Evolutionary conservation across 331 rosid species (phyloP).

Genomic region (Malus hybrid): DNA sequence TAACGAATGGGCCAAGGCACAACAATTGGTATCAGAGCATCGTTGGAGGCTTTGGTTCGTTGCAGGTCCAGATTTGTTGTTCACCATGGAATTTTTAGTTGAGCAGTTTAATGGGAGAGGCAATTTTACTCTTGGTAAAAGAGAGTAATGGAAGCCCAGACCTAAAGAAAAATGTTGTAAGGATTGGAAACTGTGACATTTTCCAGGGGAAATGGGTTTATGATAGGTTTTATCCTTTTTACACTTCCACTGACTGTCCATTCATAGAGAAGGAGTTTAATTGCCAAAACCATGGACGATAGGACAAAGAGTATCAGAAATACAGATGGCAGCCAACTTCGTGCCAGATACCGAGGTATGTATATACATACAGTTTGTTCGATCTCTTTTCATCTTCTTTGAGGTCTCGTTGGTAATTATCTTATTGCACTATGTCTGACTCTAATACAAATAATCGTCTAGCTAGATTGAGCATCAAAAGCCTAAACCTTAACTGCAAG

Average conservation of each 20-base stretch:
- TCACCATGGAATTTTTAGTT: too few relatives aligned
- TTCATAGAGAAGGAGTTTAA: conserved; percentile 36
- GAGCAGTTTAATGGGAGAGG: too few relatives aligned
- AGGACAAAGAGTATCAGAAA: conserved; percentile 39
- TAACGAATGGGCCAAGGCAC: too few relatives aligned
- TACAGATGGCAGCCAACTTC: conserved; percentile 58
- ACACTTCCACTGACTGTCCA: conserved; percentile 39
- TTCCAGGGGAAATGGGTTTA: conserved; percentile 57
- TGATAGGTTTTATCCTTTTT: conserved; percentile 50
- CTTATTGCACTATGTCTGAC: background rate
- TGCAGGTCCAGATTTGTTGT: too few relatives aligned
- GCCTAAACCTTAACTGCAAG: too few relatives aligned
- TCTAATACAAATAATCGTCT: background rate
- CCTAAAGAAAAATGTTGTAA: background rate
- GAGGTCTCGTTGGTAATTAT: background rate
- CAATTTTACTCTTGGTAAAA: too few relatives aligned
- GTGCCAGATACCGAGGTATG: conserved; percentile 56
- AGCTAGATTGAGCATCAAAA: too few relatives aligned
- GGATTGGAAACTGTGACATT: conserved; percentile 14
- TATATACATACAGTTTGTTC: background rate
- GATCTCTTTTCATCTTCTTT: background rate
- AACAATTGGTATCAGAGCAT: too few relatives aligned
- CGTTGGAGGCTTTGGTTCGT: too few relatives aligned
- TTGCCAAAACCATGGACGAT: conserved; percentile 48
- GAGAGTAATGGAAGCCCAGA: too few relatives aligned